Conservation (phyloP, 495 filamentous ascomycete species). For the Lepidopterella palustris region DNA sequence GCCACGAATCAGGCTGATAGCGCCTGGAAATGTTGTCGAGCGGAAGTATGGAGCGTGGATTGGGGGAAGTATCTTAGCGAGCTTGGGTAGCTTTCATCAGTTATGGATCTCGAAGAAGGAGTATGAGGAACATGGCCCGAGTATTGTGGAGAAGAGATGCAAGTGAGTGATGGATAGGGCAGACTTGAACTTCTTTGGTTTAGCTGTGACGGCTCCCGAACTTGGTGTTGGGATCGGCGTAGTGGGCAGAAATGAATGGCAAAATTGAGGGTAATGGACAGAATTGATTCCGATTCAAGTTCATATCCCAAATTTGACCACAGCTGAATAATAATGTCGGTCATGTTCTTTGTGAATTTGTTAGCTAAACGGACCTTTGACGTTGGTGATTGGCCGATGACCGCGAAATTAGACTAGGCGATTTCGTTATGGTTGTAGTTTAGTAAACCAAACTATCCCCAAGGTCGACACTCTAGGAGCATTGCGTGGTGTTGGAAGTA, state of each 20-base stretch:
- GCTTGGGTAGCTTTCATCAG: conserved; percentile 97
- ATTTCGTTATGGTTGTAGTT: background rate
- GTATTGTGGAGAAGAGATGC: conserved; percentile 72
- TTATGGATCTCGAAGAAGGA: conserved; percentile 93
- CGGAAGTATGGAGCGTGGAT: conserved; percentile 90
- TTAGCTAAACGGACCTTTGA: background rate
- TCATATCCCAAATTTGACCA: too few species aligned
- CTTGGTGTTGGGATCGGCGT: background rate
- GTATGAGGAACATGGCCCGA: conserved; percentile 68
- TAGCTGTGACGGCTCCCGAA: background rate
- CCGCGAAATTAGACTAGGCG: background rate
- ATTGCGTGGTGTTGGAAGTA: too few species aligned
- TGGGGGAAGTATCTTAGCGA: conserved; percentile 90
- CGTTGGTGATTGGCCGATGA: too few species aligned
- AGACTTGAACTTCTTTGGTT: background rate
- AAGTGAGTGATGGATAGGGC: conserved; percentile 44
- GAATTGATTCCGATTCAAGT: too few species aligned
- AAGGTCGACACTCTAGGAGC: too few species aligned
- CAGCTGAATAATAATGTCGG: background rate
- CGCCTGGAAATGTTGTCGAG: conserved; percentile 79
- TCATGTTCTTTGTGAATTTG: background rate
- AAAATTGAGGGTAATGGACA: too few species aligned
- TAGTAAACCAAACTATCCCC: too few species aligned
- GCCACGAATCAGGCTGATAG: conserved; percentile 73
- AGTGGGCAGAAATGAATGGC: background rate